These are phyloP conservation scores for Boletus smithii DNA, from an alignment of 1,284 basidiomycete genomes.

Conservation along the genomic window DNA sequence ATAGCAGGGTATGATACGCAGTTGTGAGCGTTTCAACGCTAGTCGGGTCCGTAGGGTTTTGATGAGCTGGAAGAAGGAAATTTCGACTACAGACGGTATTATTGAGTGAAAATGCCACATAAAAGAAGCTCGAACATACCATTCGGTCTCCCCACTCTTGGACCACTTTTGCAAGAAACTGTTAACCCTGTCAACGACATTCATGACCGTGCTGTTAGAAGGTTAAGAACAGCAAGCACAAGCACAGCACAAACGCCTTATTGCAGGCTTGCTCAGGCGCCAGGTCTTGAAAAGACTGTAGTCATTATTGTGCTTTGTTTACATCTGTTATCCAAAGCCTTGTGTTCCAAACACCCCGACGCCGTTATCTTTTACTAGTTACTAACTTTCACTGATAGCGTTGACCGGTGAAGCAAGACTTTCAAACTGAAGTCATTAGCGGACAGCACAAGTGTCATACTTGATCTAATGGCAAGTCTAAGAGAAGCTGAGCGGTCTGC, in stretches of 20 bases:
- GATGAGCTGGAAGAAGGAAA: slow-evolving; percentile 54
- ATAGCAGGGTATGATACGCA: slow-evolving; percentile 62
- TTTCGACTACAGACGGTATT: slow-evolving; percentile 45
- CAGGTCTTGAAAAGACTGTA: slow-evolving; percentile 20
- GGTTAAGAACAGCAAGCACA: slow-evolving; percentile 13
- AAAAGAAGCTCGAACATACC: slow-evolving; percentile 40
- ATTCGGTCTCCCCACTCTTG: slow-evolving; percentile 57
- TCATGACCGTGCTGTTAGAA: slow-evolving; percentile 39
- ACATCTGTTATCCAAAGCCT: slow-evolving; percentile 26
- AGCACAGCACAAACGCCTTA: slow-evolving; percentile 16
- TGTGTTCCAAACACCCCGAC: no score
- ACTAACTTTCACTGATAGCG: no score
- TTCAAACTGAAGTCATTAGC: no score
- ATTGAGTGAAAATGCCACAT: slow-evolving; percentile 14
- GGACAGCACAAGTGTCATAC: no score
- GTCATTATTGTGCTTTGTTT: slow-evolving; percentile 32
- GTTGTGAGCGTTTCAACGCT: slow-evolving; percentile 56
- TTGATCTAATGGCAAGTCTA: no score
- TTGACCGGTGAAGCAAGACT: no score
- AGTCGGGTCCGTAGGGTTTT: slow-evolving; percentile 49
- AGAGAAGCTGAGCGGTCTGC: no score
- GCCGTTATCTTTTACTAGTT: no score
- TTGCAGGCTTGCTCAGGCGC: slow-evolving; percentile 16
- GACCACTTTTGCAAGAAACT: slow-evolving; percentile 51
- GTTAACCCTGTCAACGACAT: slow-evolving; percentile 48